Percentiles rank a stretch among this genome's conserved stretches.
Conservation (phyloP, 805 yeast genomes). For the Teunomyces atbi region DNA sequence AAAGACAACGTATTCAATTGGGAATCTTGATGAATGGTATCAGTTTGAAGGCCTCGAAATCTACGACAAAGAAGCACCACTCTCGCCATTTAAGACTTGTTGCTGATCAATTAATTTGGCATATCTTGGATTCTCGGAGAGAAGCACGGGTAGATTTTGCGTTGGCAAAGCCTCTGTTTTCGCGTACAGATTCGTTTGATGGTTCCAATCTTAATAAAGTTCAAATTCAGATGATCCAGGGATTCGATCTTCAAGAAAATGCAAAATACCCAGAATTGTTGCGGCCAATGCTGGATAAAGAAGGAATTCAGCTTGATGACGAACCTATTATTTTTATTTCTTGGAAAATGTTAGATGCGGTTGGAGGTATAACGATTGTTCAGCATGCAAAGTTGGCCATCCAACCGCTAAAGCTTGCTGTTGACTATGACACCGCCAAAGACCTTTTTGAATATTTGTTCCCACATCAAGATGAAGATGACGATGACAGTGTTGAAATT, state of each 20-base stretch:
- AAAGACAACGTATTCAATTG: slow-evolving; percentile 32
- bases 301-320: slow-evolving; percentile 9
- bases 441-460: slow-evolving; percentile 67
- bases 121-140: slow-evolving; percentile 59
- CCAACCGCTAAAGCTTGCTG: slow-evolving; percentile 65
- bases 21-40: slow-evolving; percentile 33
- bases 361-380: slow-evolving; percentile 89
- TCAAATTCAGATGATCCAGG: slow-evolving; percentile 61
- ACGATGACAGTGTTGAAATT: neutral
- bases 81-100: slow-evolving; percentile 24
- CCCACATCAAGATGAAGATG: slow-evolving; percentile 44
- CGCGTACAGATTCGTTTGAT: slow-evolving; percentile 60
- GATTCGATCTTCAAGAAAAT: slow-evolving; percentile 57
- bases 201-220: slow-evolving; percentile 66
- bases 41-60: slow-evolving; percentile 20
- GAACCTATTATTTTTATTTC: slow-evolving; percentile 29
- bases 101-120: slow-evolving; percentile 70
- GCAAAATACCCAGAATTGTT: slow-evolving; percentile 71
- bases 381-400: slow-evolving; percentile 58
- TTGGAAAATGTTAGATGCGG: slow-evolving; percentile 83
- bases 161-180: slow-evolving; percentile 57
- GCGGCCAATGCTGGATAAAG: slow-evolving; percentile 43
- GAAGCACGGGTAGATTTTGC: slow-evolving; percentile 70
- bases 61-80: slow-evolving; percentile 18
- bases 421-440: slow-evolving; percentile 70